Base-by-base conservation (phyloP, 164 flowering plant species). In the Platanus orientalis region DNA sequence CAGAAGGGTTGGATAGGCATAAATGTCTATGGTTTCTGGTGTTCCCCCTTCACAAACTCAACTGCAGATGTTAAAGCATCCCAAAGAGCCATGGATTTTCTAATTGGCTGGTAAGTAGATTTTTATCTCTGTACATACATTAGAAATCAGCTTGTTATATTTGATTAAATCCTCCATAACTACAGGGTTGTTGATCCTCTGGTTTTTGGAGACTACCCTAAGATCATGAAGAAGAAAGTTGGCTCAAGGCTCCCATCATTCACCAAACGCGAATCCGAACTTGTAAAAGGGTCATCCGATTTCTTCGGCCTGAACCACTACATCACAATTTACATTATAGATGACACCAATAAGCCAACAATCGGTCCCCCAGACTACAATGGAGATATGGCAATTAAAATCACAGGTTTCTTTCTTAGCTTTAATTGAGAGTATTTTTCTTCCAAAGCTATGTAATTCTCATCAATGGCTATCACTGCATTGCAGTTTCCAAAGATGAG, bases 191-290 rank as follows among this genome's bases (percentile, higher is more conserved):
- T 79, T 39, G 20, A 76, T 36, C 91, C 88, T 5, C 52, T 88
- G 57, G 67, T 80, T 13, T 69, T 48, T 66, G 97, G 97, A 55
- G 89, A 82, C 54, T 88, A 90, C 66, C 93, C 91, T 0, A 45
- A 68, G 20, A 57, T 48, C 54, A 84, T 87, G 93, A 85, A 73
- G 66, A 61, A 64, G 60, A 76, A 29, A 29, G 87, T 40, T 1
- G 85, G 87, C 1, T 39, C 71, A 1, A 79, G 90, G 57, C 24
- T 90, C n/a, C 91, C 91, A 10, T 62, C 72, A 29, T 88, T 90
- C 74, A 77, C 61, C 32, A 65, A 68, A 62, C 21, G 20, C 3
- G 72, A 75, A 54, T 60, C 69, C 6, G 16, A 63, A 55, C 59
- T 65, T 24, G 16, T 78, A 7, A 75, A 78, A 54, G 77, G 73